Percentiles rank a stretch among this genome's conserved stretches.
These are phyloP conservation scores for Nothophytophthora sp. DNA, from an alignment of 352 stramenopile genomes.

Conservation along the genomic window DNA sequence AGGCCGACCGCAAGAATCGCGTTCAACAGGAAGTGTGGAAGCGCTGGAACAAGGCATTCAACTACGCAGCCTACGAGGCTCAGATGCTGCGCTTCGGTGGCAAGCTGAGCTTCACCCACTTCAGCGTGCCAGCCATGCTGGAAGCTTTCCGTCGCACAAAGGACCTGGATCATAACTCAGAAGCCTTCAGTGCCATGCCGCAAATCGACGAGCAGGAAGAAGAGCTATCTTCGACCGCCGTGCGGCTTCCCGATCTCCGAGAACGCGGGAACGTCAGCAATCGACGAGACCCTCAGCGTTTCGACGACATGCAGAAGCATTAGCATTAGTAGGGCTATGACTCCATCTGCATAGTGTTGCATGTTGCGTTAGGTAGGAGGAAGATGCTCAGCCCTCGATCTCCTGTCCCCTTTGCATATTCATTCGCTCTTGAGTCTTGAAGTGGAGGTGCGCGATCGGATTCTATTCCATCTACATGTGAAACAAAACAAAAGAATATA, in stretches of 20 bases:
- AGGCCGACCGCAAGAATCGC: constrained; percentile 38
- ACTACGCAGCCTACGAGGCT: constrained; percentile 56
- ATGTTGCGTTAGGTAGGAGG: too few relatives aligned
- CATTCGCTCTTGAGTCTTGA: too few relatives aligned
- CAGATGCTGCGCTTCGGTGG: constrained; percentile 39
- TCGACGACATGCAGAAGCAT: too few relatives aligned
- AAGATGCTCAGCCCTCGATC: too few relatives aligned
- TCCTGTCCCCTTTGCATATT: too few relatives aligned
- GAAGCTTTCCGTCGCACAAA: constrained; percentile 50
- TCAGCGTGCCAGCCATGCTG: constrained; percentile 55
- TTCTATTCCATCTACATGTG: too few relatives aligned
- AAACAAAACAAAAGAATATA: too few relatives aligned
- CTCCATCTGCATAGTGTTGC: too few relatives aligned
- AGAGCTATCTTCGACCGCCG: not conserved
- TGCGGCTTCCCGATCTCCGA: not conserved
- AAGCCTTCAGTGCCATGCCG: not conserved
- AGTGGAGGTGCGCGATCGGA: too few relatives aligned
- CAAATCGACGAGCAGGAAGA: constrained; percentile 10
- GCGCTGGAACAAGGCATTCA: constrained; percentile 55
- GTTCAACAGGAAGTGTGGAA: constrained; percentile 37
- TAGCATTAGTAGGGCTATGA: too few relatives aligned
- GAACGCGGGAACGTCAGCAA: not conserved
- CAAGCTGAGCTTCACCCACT: constrained; percentile 38
- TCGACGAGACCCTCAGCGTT: too few relatives aligned
- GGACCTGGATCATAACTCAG: constrained; percentile 1